Base-by-base conservation (phyloP, 1,284 basidiomycete genomes). In the Ceratobasidium sp. region DNA sequence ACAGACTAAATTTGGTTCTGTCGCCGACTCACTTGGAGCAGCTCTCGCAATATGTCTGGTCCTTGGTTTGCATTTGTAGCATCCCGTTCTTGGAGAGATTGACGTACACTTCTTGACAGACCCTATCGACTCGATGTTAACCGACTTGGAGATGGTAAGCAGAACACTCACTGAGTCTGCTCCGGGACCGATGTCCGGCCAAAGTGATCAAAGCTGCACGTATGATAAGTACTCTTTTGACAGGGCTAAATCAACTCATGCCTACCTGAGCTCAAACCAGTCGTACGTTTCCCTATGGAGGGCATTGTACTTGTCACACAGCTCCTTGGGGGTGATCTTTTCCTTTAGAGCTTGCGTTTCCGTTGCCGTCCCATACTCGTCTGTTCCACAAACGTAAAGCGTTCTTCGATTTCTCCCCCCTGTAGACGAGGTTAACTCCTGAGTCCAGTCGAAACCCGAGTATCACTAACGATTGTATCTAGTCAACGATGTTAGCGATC, bases 351-450 rank as follows among this genome's bases (percentile, higher is more conserved):
- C 98, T 85, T 98, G 94, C 1, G 97, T 99, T 87, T 99, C 97
- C 0, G 98, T 98, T 0, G 97, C 97, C 1, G 97, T 99, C 44
- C 97, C 97, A 82, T 99, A 99, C 85, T 99, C 97, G 83, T 99
- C 97, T 5, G 98, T 99, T 62, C 98, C 98, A 84, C 98, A 99
- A 79, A 99, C 90, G 84, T 97, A 95, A 5, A 92, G 84, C 0
- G 92, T 93, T 76, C 89, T 88, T 81, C 90, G 86, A 85, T 95
- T 93, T 80, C 92, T 86, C 54, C 92, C 90, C 29, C 93, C 93
- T 95, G 77, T 19, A 40, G 25, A 19, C 19, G 17, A 44, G 25
- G 44, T 73, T 34, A 73, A 57, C 7, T 22, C 25, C 29, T 7
- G 19, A 13, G 32, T 52, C 6, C n/a, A 25, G 37, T 11, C 22